Conservation (phyloP, 352 stramenopile species). For the Phytophthora boehmeriae region DNA sequence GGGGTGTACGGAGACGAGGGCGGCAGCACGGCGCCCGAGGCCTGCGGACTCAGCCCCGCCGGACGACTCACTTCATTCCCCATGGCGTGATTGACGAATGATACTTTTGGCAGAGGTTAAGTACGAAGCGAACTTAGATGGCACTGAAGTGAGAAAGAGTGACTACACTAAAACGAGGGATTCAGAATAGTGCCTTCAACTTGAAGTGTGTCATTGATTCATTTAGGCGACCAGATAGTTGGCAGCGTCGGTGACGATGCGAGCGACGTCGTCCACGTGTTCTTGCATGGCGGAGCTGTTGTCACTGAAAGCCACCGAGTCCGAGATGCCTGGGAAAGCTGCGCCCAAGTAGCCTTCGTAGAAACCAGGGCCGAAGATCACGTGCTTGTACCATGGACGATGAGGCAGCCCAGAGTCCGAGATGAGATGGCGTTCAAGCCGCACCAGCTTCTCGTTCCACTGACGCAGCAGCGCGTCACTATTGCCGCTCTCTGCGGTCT, state of each 20-base stretch:
- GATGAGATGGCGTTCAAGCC: slow-evolving; percentile 25
- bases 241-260: slow-evolving; percentile 30
- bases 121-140: no score
- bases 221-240: no score
- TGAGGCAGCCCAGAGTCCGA: slow-evolving; percentile 18
- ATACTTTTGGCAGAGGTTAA: no score
- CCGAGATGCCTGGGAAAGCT: slow-evolving; percentile 13
- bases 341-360: slow-evolving; percentile 27
- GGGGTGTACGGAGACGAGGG: slow-evolving; percentile 35
- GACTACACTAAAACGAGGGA: no score
- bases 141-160: no score
- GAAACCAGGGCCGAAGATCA: slow-evolving; percentile 31
- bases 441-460: slow-evolving; percentile 23
- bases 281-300: slow-evolving; percentile 17
- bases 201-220: no score
- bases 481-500: slow-evolving; percentile 16
- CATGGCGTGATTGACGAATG: slow-evolving; percentile 39
- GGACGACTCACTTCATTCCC: slow-evolving; percentile 66
- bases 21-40: slow-evolving; percentile 25
- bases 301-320: slow-evolving; percentile 16
- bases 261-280: slow-evolving; percentile 25
- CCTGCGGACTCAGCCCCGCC: slow-evolving; percentile 29
- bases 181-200: no score
- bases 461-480: background rate
- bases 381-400: slow-evolving; percentile 27